Evolutionary conservation across 345 rosid genomes (phyloP).

Genomic region (Aethionema arabicum): DNA sequence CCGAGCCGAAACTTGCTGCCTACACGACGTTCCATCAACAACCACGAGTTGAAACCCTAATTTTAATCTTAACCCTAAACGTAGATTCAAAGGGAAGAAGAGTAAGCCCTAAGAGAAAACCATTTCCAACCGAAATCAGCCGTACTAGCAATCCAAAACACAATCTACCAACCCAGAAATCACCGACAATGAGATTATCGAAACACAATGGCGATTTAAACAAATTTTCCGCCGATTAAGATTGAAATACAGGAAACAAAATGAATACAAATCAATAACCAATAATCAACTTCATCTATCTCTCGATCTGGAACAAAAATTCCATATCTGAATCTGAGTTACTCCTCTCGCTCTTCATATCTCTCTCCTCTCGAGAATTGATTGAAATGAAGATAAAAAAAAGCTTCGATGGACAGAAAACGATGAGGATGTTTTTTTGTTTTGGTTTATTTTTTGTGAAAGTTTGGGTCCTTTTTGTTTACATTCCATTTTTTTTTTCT

Average conservation of each 20-base stretch:
- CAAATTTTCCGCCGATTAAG: background rate
- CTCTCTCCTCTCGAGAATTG: constrained; percentile 16
- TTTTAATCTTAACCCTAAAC: constrained; percentile 17
- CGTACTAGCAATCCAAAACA: constrained; percentile 14
- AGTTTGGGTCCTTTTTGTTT: constrained; percentile 5
- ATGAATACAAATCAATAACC: constrained; percentile 3
- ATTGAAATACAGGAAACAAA: background rate
- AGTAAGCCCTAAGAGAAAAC: background rate
- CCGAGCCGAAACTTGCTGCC: constrained; percentile 65
- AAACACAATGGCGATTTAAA: background rate
- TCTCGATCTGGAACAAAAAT: constrained; percentile 24
- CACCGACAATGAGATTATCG: constrained; percentile 14
- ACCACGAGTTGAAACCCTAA: constrained; percentile 15
- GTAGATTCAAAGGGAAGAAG: constrained; percentile 17
- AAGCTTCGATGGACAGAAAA: constrained; percentile 28
- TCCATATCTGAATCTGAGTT: constrained; percentile 22
- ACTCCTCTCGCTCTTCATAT: constrained; percentile 9
- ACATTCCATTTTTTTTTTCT: too few relatives aligned
- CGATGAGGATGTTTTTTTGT: constrained; percentile 23
- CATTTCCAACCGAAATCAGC: constrained; percentile 8
- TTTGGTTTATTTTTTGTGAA: background rate
- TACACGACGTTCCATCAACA: constrained; percentile 52
- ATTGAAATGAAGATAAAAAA: constrained; percentile 10
- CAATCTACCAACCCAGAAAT: constrained; percentile 14
- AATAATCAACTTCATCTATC: background rate